Evolutionary conservation across 202 grass and related monocot genomes (phyloP).

Genomic region (Elaeis oleifera): DNA sequence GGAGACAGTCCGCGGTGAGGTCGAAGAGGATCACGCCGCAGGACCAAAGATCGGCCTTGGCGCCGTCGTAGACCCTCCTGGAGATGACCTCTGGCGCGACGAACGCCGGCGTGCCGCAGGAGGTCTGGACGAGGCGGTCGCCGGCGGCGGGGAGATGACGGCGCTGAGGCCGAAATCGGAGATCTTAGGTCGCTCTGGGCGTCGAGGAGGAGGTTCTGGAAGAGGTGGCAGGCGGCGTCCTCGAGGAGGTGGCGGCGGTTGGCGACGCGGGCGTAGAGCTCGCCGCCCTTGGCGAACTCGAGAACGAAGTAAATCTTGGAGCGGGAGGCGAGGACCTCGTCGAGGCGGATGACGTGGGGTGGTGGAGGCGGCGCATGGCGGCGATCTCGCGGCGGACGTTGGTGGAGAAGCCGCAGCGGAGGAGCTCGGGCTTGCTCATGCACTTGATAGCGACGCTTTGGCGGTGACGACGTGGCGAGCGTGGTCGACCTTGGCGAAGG

Average conservation of each 20-base stretch:
- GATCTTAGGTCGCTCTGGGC: not conserved
- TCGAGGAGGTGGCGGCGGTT: not conserved
- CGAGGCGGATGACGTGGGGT: constrained; percentile 15
- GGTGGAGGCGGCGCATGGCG: constrained; percentile 7
- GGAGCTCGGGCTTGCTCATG: not conserved
- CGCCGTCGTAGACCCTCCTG: not conserved
- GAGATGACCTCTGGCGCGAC: constrained; percentile 1
- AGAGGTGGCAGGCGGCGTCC: not conserved
- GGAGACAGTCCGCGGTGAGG: constrained; percentile 7
- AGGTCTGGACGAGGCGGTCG: not conserved
- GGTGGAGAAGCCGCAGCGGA: not conserved
- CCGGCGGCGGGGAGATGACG: not conserved
- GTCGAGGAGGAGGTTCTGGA: constrained; percentile 8
- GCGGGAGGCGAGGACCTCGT: constrained; percentile 4
- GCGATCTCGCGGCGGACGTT: constrained; percentile 7
- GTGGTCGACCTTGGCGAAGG: constrained; percentile 15
- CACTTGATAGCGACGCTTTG: constrained; percentile 12
- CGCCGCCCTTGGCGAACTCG: constrained; percentile 7
- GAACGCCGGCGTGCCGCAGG: constrained; percentile 5
- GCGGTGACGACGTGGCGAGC: not conserved
- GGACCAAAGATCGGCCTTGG: constrained; percentile 7
- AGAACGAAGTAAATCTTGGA: constrained; percentile 9
- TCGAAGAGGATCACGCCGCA: constrained; percentile 13
- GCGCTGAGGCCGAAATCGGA: constrained; percentile 5
- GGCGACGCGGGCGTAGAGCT: not conserved